phyloP scores from a whole-genome alignment of 306 rosid species.

The Abrus precatorius region DNA sequence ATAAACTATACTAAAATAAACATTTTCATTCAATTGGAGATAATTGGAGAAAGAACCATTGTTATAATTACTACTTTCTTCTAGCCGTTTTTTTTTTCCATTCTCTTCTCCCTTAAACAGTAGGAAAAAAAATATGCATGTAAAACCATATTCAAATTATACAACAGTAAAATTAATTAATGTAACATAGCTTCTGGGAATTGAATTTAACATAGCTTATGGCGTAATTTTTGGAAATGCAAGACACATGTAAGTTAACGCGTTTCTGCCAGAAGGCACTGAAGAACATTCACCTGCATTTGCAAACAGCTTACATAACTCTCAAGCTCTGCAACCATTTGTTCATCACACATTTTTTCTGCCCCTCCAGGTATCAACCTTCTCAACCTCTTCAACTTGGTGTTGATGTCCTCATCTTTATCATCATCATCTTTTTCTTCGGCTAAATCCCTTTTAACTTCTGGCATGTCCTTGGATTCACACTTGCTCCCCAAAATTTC shows the following conservation, averaged over 20 bases:
- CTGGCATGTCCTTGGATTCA: conserved; percentile 7
- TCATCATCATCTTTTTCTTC: conserved; percentile 28
- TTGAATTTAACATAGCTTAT: conserved; percentile 32
- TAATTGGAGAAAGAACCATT: conserved; percentile 13
- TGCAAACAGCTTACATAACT: conserved; percentile 74
- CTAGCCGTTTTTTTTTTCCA: not conserved
- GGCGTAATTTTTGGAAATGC: conserved; percentile 7
- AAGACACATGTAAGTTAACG: conserved; percentile 29
- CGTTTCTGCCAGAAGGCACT: conserved; percentile 54
- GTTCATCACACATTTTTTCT: conserved; percentile 58
- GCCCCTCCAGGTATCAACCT: conserved; percentile 71
- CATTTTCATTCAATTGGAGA: conserved; percentile 32
- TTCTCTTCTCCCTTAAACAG: conserved; percentile 1
- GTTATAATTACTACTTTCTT: not conserved
- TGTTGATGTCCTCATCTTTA: conserved; percentile 45
- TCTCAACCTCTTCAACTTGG: conserved; percentile 49
- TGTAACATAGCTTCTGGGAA: conserved; percentile 1
- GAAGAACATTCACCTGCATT: conserved; percentile 76
- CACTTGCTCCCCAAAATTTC: not conserved
- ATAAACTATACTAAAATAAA: not conserved
- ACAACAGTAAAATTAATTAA: not conserved
- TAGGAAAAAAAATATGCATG: not conserved
- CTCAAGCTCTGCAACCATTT: conserved; percentile 59
- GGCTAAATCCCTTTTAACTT: not conserved
- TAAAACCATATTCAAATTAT: conserved; percentile 15